Evolutionary conservation across 1,284 basidiomycete genomes (phyloP).

Genomic region (Cutaneotrichosporon sp.): DNA sequence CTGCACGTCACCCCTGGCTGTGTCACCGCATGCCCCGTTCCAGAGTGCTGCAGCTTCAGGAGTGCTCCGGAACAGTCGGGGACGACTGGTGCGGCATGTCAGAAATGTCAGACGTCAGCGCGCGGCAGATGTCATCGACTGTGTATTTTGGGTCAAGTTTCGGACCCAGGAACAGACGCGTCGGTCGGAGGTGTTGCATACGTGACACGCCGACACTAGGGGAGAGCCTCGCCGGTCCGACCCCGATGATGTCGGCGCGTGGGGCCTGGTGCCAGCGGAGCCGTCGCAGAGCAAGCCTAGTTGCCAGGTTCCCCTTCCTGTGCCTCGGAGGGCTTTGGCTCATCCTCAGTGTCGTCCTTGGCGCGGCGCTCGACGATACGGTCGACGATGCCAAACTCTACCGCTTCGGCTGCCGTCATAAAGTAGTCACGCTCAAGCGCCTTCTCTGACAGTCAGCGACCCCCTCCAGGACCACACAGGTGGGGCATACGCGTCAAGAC

Average conservation of each 20-base stretch:
- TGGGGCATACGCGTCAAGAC: not conserved
- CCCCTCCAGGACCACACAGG: not conserved
- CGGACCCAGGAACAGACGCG: not conserved
- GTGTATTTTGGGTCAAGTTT: not conserved
- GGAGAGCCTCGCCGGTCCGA: too few relatives aligned
- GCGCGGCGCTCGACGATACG: constrained; percentile 67
- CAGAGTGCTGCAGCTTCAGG: not conserved
- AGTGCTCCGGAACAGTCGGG: not conserved
- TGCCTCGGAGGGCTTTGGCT: constrained; percentile 6
- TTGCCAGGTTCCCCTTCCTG: not conserved
- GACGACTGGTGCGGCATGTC: not conserved
- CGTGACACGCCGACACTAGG: not conserved
- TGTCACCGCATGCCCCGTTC: not conserved
- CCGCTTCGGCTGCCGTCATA: constrained; percentile 84
- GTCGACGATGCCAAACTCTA: constrained; percentile 88
- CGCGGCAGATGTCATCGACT: not conserved
- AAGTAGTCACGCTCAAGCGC: constrained; percentile 92
- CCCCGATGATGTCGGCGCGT: not conserved
- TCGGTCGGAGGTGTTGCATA: not conserved
- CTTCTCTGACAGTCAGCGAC: constrained; percentile 57
- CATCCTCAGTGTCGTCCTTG: constrained; percentile 25
- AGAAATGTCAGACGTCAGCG: too few relatives aligned
- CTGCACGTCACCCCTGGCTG: not conserved
- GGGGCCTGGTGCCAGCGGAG: not conserved
- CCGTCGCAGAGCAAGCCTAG: not conserved